These are phyloP conservation scores for Noccaea bulbosa DNA, from an alignment of 345 rosid genomes.

Conservation along the genomic window DNA sequence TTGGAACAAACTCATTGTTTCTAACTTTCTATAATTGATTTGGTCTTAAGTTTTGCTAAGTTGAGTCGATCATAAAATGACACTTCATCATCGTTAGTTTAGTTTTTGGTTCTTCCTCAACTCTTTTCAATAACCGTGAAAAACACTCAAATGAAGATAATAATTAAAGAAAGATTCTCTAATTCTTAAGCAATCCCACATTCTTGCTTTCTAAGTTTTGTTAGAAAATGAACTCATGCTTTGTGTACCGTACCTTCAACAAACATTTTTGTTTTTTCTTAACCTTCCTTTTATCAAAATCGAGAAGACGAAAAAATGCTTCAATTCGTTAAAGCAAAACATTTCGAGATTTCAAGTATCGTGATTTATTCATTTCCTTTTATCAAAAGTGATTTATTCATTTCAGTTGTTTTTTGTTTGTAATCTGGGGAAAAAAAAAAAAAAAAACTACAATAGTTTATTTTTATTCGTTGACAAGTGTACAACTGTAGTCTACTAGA, in stretches of 20 bases:
- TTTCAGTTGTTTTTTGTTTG: not conserved
- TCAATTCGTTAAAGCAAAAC: not conserved
- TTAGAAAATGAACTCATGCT: constrained; percentile 7
- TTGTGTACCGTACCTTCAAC: not conserved
- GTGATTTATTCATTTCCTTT: not conserved
- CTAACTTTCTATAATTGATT: not conserved
- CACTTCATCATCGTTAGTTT: not conserved
- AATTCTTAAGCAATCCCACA: constrained; percentile 17
- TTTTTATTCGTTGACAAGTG: not conserved
- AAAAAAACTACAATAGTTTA: not conserved
- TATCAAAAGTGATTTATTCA: not conserved
- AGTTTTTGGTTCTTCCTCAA: constrained; percentile 2
- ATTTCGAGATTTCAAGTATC: not conserved
- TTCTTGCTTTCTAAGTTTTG: constrained; percentile 32
- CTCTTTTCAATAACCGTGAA: not conserved
- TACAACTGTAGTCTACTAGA: not conserved
- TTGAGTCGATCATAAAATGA: not conserved
- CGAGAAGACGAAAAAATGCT: no score
- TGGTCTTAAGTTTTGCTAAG: not conserved
- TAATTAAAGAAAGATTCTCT: not conserved
- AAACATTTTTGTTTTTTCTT: not conserved
- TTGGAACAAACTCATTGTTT: not conserved
- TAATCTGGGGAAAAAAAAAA: not conserved
- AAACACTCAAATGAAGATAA: constrained; percentile 19
- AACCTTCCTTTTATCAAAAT: not conserved